Evolutionary conservation across 306 rosid species (phyloP).

Genomic region (Cyclanthera cordifolia): DNA sequence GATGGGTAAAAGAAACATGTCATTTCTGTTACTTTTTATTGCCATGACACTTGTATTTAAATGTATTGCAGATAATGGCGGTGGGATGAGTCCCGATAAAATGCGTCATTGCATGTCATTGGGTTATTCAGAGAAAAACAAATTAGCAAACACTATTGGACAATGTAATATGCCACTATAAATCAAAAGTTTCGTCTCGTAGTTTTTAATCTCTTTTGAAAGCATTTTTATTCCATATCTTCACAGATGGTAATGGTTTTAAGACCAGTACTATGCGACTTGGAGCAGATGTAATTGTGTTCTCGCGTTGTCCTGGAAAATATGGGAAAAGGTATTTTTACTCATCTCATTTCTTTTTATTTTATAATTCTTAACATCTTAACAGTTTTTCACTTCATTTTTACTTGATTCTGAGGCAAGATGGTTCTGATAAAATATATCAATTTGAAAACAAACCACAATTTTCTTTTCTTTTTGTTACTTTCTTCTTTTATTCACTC

Average conservation of each 20-base stretch:
- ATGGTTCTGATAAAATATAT: neutral
- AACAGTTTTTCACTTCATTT: neutral
- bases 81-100: conserved; percentile 97
- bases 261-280: conserved; percentile 98
- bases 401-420: neutral
- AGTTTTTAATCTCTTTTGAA: conserved; percentile 6
- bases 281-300: conserved; percentile 94
- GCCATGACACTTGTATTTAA: conserved; percentile 4
- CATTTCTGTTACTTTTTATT: conserved; percentile 7
- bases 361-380: neutral
- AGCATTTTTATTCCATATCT: conserved; percentile 23
- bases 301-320: conserved; percentile 62
- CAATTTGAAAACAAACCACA: neutral
- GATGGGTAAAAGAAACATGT: neutral
- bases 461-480: neutral
- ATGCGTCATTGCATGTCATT: conserved; percentile 98
- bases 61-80: conserved; percentile 82
- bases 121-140: conserved; percentile 85
- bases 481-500: neutral
- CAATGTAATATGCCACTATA: conserved; percentile 39
- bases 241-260: conserved; percentile 94
- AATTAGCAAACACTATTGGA: conserved; percentile 82
- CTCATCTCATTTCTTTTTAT: conserved; percentile 10
- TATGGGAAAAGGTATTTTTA: conserved; percentile 52
- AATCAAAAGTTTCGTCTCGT: neutral